Percentiles rank a stretch among this genome's conserved stretches.
phyloP scores from a whole-genome alignment of 2,329 filamentous ascomycete genomes.

The Colletotrichum navitas region DNA sequence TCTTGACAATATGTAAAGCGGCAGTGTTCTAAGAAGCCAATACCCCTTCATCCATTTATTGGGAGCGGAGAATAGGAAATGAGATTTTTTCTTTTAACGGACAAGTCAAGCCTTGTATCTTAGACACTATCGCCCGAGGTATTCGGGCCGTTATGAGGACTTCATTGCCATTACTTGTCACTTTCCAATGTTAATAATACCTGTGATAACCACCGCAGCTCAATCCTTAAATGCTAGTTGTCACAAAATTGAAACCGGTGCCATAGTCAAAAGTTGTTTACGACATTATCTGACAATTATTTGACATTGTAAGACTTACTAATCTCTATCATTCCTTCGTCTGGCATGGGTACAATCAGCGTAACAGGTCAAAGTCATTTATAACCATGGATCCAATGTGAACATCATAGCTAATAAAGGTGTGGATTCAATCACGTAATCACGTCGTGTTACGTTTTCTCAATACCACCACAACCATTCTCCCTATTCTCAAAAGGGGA shows the following conservation, averaged over 20 bases:
- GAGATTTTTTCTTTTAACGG: background rate
- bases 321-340: background rate
- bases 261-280: background rate
- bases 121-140: background rate
- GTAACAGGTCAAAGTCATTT: too few species aligned
- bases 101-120: background rate
- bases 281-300: background rate
- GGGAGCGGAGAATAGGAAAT: background rate
- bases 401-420: too few species aligned
- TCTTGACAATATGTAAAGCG: conserved; percentile 56
- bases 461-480: too few species aligned
- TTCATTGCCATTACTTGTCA: background rate
- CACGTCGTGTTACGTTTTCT: too few species aligned
- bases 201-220: background rate
- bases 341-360: background rate
- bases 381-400: too few species aligned
- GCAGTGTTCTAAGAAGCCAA: background rate
- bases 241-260: background rate
- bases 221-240: background rate
- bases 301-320: background rate
- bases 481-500: background rate
- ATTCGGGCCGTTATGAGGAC: conserved; percentile 2
- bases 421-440: too few species aligned
- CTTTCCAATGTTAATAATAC: background rate
- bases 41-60: background rate